Evolutionary conservation across 2,329 filamentous ascomycete species (phyloP).

Genomic region (Ophiostoma sp.): DNA sequence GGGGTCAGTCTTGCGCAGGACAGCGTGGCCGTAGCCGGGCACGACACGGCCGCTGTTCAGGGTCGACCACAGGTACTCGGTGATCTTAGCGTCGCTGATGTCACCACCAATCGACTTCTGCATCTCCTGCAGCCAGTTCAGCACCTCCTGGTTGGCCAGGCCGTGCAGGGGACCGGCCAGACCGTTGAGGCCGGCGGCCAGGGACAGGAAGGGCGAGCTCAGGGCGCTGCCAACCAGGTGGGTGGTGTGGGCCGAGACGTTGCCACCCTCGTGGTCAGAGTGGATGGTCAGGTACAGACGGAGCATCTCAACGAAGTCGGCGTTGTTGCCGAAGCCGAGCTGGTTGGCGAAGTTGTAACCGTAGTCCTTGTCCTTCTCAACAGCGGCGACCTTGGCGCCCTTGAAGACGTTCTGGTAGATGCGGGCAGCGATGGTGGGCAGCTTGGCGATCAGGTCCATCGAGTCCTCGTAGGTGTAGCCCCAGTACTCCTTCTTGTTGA

Average conservation of each 20-base stretch:
- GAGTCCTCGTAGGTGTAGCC: slow-evolving; percentile 98
- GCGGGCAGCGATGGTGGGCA: slow-evolving; percentile 93
- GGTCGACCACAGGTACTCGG: slow-evolving; percentile 97
- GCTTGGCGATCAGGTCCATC: slow-evolving; percentile 99
- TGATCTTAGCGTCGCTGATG: slow-evolving; percentile 94
- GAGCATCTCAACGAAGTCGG: slow-evolving; percentile 97
- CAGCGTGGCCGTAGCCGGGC: slow-evolving; percentile 96
- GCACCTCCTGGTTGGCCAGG: slow-evolving; percentile 98
- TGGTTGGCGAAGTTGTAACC: slow-evolving; percentile 99
- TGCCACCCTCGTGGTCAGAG: slow-evolving; percentile 99
- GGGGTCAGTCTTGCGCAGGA: slow-evolving; percentile 99
- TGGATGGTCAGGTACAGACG: slow-evolving; percentile 99
- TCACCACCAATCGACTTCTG: slow-evolving; percentile 93
- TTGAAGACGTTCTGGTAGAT: slow-evolving; percentile 99
- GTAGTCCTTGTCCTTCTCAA: slow-evolving; percentile 99
- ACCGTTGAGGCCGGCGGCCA: slow-evolving; percentile 96
- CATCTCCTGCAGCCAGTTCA: slow-evolving; percentile 99
- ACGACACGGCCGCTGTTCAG: slow-evolving; percentile 95
- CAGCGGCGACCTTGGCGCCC: slow-evolving; percentile 93
- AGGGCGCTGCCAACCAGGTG: slow-evolving; percentile 96
- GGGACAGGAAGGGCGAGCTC: slow-evolving; percentile 95
- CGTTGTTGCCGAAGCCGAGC: slow-evolving; percentile 93
- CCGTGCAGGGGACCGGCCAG: slow-evolving; percentile 97
- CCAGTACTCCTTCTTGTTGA: slow-evolving; percentile 99
- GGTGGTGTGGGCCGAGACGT: slow-evolving; percentile 97